Evolutionary conservation across 495 filamentous ascomycete species (phyloP).

Genomic region (Immersiella caudata): DNA sequence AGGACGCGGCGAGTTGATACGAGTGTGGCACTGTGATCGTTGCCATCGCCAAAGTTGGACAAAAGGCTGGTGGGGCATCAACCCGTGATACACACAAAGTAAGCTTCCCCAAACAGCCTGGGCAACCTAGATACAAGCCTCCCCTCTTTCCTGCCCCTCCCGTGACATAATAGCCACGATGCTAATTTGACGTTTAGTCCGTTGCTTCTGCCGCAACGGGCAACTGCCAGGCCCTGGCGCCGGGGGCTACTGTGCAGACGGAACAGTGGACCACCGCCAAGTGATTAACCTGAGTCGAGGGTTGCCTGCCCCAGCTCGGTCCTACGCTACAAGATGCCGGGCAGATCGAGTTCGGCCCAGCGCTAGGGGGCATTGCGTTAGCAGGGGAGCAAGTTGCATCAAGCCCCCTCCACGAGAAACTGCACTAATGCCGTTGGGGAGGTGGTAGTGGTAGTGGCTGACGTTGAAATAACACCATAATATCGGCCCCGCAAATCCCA

Average conservation of each 20-base stretch:
- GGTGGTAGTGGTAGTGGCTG: not conserved
- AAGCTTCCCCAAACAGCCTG: not conserved
- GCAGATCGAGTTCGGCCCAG: not conserved
- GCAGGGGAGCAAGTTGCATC: not conserved
- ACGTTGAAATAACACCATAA: not conserved
- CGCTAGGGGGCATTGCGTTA: conserved; percentile 5
- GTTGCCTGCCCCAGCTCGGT: not conserved
- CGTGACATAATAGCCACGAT: conserved; percentile 18
- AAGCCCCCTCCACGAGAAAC: not conserved
- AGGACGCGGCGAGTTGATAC: not conserved
- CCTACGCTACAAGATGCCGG: not conserved
- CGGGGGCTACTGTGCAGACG: not conserved
- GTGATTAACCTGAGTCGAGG: not conserved
- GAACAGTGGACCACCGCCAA: not conserved
- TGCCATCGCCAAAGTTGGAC: not conserved
- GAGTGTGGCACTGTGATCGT: conserved; percentile 1
- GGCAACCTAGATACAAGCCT: not conserved
- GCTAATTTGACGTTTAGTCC: not conserved
- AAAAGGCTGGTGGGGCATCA: not conserved
- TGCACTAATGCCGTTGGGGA: not conserved
- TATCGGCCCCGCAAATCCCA: conserved; percentile 8
- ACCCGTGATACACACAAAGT: not conserved
- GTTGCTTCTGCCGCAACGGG: not conserved
- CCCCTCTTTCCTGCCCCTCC: not conserved
- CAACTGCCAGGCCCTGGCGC: not conserved